Percentiles rank a stretch among this genome's conserved stretches.
These are phyloP conservation scores for Kurtzmaniella quercitrusa DNA, from an alignment of 1,139 yeast genomes.

Conservation along the genomic window DNA sequence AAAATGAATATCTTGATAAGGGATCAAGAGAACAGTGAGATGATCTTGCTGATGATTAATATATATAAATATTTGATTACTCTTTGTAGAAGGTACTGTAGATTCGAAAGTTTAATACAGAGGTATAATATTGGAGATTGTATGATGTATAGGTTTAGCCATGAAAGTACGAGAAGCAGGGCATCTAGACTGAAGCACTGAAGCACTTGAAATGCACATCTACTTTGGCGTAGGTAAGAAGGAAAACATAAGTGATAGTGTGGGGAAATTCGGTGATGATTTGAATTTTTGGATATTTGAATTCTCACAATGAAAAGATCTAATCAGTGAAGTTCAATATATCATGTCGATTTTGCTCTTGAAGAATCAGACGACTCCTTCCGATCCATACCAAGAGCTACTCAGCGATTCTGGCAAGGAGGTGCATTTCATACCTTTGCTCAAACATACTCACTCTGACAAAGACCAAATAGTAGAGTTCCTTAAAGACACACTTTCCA, in stretches of 20 bases:
- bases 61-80: not conserved
- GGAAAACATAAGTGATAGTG: too few species aligned
- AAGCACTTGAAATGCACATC: too few species aligned
- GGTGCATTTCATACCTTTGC: conserved; percentile 62
- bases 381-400: conserved; percentile 55
- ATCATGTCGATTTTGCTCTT: conserved; percentile 34
- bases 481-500: conserved; percentile 41
- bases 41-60: not conserved
- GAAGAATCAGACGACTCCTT: conserved; percentile 64
- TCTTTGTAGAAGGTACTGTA: not conserved
- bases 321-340: too few species aligned
- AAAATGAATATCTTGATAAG: not conserved
- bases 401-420: conserved; percentile 30
- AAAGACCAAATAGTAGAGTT: conserved; percentile 38
- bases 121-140: too few species aligned
- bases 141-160: too few species aligned
- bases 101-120: too few species aligned
- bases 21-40: not conserved
- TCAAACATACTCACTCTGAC: conserved; percentile 57
- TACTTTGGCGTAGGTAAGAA: too few species aligned
- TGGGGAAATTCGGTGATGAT: too few species aligned
- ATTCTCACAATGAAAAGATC: too few species aligned
- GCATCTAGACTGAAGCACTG: too few species aligned
- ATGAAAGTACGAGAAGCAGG: too few species aligned
- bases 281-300: too few species aligned